Conservation (phyloP, 176 grass and related monocot species). For the Metroxylon sagu region DNA sequence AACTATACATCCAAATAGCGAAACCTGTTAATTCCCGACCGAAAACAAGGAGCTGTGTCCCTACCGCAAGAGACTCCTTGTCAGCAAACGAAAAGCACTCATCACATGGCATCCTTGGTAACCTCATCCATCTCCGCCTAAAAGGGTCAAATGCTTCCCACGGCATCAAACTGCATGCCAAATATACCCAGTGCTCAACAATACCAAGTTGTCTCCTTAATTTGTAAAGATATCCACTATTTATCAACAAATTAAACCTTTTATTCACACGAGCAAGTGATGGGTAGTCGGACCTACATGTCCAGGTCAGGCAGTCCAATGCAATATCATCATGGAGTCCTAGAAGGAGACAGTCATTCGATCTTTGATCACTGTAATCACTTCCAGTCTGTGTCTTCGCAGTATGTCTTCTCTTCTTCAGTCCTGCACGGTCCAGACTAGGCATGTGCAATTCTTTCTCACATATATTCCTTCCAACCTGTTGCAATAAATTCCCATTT, state of each 20-base stretch:
- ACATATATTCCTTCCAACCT: constrained; percentile 22
- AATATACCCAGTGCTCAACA: constrained; percentile 79
- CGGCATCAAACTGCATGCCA: constrained; percentile 77
- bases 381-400: constrained; percentile 28
- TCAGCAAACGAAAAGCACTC: constrained; percentile 84
- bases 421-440: constrained; percentile 29
- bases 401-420: constrained; percentile 35
- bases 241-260: constrained; percentile 70
- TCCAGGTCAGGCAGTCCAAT: constrained; percentile 62
- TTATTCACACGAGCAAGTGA: constrained; percentile 70
- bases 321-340: constrained; percentile 75
- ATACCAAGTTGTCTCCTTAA: constrained; percentile 57
- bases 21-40: constrained; percentile 69
- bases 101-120: constrained; percentile 80
- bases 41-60: constrained; percentile 83
- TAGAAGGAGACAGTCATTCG: constrained; percentile 63
- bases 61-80: constrained; percentile 87
- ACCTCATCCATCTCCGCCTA: constrained; percentile 65
- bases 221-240: constrained; percentile 71
- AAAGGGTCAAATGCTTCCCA: constrained; percentile 86
- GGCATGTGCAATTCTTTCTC: constrained; percentile 21
- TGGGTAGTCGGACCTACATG: constrained; percentile 72
- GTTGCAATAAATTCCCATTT: constrained; percentile 33
- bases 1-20: constrained; percentile 87
- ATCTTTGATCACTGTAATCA: constrained; percentile 32